Evolutionary conservation across 495 filamentous ascomycete species (phyloP), one percentile per base, ranked within the genome.

Genomic region (Penicillium arizonense): DNA sequence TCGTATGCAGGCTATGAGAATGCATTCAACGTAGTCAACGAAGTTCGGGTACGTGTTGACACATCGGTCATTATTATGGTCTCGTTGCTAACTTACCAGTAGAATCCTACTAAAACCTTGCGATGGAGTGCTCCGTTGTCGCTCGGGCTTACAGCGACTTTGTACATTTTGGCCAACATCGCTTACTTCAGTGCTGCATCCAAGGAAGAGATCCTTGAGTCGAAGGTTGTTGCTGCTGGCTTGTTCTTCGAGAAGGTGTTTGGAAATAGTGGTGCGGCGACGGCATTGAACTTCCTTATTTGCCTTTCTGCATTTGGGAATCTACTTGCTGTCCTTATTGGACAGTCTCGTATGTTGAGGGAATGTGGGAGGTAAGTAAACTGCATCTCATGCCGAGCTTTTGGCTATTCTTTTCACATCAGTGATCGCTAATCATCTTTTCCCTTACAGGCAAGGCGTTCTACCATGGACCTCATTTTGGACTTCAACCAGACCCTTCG

Each of bases 21-120:
- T 56, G 81, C 84, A 0, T 86, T 87, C 58, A 81, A 81, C 47
- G 70, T 88, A 14, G 81, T 85, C 37, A 86, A 86, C 51, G 85
- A 88, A 64, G 77, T 87, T 50, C 82, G 79, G 63, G 75, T 80
- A 51, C 14, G 13, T 21, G 3, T 8, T 35, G 28, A 30, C 8
- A 24, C 23, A 24, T 13, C 5, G 6, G 12, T 11, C 8, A 13
- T 3, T 4, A 30, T 21, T 20, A 47, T 28, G 14, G 26, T 30
- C 0, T 37, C 4, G 39, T 36, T 20, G 36, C 24, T 34, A 33
- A 13, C 8, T 10, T 13, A 8, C 18, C 0, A 11, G n/a, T 40
- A 75, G 79, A 82, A 82, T 47, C 82, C 82, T 1, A 66, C 84
- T 46, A 84, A 82, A 65, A 79, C 75, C 3, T 67, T 85, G 28